Evolutionary conservation across 2,329 filamentous ascomycete genomes (phyloP), one percentile per base, ranked within the genome.

Genomic region (Diaporthe vexans): DNA sequence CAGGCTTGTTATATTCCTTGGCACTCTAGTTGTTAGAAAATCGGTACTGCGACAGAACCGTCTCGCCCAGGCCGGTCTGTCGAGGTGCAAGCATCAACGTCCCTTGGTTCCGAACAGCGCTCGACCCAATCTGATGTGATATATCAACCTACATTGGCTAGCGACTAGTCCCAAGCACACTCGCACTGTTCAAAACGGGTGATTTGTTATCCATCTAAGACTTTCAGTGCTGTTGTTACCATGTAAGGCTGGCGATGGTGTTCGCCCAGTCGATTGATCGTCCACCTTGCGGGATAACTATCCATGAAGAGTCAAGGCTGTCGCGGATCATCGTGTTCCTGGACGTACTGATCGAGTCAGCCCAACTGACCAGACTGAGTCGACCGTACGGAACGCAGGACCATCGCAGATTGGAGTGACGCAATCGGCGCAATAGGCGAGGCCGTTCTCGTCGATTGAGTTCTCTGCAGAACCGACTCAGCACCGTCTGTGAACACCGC

Each of bases 331-430:
- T 40, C 46, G 15, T 33, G 48, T 68, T 68, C 63, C n/a, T 54
- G 48, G 63, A 26, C 15, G 24, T 11, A 40, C 46, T 65, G 37
- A 65, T 40, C 63, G 63, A 68, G 46, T 68, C 63, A 68, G 48
- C 48, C 5, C 37, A 6, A 29, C 21, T 40, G 33, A 15, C 61
- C 21, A 54, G 33, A 17, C 15, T 40, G 33, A 54, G 48, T 52
- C n/a, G 63, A 40, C 35, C 33, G 37, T 21, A 35, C 33, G 33
- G 26, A 26, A 24, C 0, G 15, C 33, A 17, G 40, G 46, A 68
- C 29, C 17, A 40, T 29, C 4, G 1, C 48, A 68, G 29, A 21
- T 37, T 26, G 40, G 21, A n/a, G 48, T 54, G 63, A 54, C 63
- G 63, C 48, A 68, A 37, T 40, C 40, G 33, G 33, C 33, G 61